These are phyloP conservation scores for Tolypocladium guangdongense DNA, from an alignment of 2,329 filamentous ascomycete genomes.

Conservation along the genomic window DNA sequence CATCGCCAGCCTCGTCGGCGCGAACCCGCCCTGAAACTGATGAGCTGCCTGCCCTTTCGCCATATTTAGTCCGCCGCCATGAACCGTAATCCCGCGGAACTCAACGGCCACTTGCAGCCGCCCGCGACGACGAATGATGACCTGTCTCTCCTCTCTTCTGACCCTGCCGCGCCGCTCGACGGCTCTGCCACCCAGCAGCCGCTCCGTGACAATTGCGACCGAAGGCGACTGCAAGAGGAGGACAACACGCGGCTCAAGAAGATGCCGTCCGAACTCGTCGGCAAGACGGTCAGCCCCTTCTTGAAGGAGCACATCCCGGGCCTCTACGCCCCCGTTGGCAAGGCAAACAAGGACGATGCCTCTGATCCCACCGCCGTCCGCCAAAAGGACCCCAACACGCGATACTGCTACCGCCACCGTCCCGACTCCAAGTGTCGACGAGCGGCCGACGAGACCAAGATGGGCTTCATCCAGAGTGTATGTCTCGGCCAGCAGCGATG, in stretches of 20 bases:
- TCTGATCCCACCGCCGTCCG: conserved; percentile 13
- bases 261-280: conserved; percentile 56
- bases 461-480: conserved; percentile 88
- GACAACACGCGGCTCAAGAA: conserved; percentile 39
- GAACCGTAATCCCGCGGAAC: background rate
- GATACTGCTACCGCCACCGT: conserved; percentile 89
- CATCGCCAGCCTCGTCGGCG: background rate
- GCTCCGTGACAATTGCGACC: conserved; percentile 37
- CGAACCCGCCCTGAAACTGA: background rate
- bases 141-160: background rate
- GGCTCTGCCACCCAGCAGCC: conserved; percentile 10
- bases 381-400: conserved; percentile 59
- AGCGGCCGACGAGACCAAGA: conserved; percentile 88
- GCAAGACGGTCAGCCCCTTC: conserved; percentile 76
- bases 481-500: conserved; percentile 16
- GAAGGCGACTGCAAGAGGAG: conserved; percentile 37
- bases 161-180: background rate
- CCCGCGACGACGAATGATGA: background rate
- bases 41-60: background rate
- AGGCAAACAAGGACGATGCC: conserved; percentile 28
- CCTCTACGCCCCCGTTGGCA: conserved; percentile 72
- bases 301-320: conserved; percentile 82
- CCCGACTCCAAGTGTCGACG: conserved; percentile 90
- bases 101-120: background rate
- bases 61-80: conserved; percentile 5